Conservation (phyloP, 2,329 filamentous ascomycete species). For the Pseudogymnoascus sp. region DNA sequence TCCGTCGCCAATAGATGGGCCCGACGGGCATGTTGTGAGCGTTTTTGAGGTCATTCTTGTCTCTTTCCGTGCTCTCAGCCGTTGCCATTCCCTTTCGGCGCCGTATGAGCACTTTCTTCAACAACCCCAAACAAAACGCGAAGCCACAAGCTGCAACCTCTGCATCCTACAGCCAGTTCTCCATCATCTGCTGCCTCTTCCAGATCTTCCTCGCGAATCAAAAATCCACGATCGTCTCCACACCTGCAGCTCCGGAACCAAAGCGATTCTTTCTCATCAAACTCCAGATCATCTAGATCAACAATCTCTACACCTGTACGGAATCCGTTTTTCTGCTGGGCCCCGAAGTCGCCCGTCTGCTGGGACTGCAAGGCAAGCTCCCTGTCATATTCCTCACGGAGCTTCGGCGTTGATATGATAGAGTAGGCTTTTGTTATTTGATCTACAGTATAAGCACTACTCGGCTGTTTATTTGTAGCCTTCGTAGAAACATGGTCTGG, state of each 20-base stretch:
- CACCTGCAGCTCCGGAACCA: conserved; percentile 58
- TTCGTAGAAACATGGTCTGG: conserved; percentile 11
- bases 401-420: conserved; percentile 43
- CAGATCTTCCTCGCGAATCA: conserved; percentile 51
- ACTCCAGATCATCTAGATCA: conserved; percentile 57
- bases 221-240: conserved; percentile 54
- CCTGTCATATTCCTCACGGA: conserved; percentile 48
- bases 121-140: conserved; percentile 56
- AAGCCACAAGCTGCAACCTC: conserved; percentile 60
- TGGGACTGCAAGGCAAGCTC: conserved; percentile 32
- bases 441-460: conserved; percentile 47
- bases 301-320: conserved; percentile 55
- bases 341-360: conserved; percentile 17
- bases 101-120: conserved; percentile 23
- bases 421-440: conserved; percentile 55
- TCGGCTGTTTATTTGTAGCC: conserved; percentile 19
- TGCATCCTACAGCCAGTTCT: conserved; percentile 57
- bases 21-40: conserved; percentile 85
- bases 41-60: conserved; percentile 71
- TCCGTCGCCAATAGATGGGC: conserved; percentile 37
- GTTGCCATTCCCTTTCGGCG: background rate
- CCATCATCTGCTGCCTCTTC: conserved; percentile 51
- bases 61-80: conserved; percentile 41
- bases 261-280: conserved; percentile 39
- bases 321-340: conserved; percentile 30